A percentile compares a stretch with the other conserved stretches of the same genome.
phyloP scores from a whole-genome alignment of 345 rosid species.

The Acer saccharum region DNA sequence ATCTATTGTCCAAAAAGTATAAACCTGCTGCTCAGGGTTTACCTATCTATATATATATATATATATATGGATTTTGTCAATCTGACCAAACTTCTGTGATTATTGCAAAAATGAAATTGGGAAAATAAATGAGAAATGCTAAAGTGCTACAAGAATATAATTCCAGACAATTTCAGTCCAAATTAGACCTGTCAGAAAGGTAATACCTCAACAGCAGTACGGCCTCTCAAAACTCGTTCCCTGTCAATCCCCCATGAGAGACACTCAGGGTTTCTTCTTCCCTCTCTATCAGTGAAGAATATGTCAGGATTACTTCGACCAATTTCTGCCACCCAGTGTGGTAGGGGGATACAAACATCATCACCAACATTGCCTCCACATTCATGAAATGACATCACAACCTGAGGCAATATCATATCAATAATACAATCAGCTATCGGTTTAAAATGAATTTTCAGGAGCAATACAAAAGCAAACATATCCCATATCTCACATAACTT shows the following conservation, averaged over 20 bases:
- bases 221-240: conserved; percentile 88
- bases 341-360: conserved; percentile 96
- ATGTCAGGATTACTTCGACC: conserved; percentile 92
- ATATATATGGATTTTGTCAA: conserved; percentile 2
- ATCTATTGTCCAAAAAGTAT: neutral
- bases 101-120: neutral
- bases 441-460: conserved; percentile 18
- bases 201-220: conserved; percentile 94
- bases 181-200: conserved; percentile 12
- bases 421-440: conserved; percentile 19
- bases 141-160: conserved; percentile 13
- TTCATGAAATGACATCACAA: conserved; percentile 97
- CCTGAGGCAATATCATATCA: conserved; percentile 53
- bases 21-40: neutral
- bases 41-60: neutral
- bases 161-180: conserved; percentile 9
- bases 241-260: conserved; percentile 97
- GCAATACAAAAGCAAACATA: conserved; percentile 5
- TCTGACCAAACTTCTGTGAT: conserved; percentile 8
- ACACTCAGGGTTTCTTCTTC: conserved; percentile 94
- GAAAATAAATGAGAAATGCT: neutral
- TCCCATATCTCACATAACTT: conserved; percentile 26
- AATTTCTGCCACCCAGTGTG: conserved; percentile 96
- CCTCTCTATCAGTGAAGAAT: conserved; percentile 96
- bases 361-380: conserved; percentile 99